phyloP scores from a whole-genome alignment of 2,329 filamentous ascomycete genomes.

The Nemania sp. region DNA sequence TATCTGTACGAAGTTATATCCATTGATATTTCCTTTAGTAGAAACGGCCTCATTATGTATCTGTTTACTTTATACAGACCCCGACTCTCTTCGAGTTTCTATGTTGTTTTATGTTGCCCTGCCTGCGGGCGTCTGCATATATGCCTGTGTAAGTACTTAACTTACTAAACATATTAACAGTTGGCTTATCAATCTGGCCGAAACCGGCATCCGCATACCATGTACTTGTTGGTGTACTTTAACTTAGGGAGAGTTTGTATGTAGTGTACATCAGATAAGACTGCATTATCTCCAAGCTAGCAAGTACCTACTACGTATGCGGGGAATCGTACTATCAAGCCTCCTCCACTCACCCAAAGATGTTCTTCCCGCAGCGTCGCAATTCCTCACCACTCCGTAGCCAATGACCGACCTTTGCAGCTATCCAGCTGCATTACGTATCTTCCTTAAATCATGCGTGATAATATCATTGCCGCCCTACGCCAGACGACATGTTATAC shows the following conservation, averaged over 20 bases:
- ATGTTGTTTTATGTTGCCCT: too few relatives aligned
- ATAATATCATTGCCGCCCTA: neutral
- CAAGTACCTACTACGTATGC: neutral
- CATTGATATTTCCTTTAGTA: too few relatives aligned
- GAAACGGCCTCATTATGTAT: too few relatives aligned
- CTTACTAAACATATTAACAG: neutral
- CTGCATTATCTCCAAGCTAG: neutral
- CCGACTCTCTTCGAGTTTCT: too few relatives aligned
- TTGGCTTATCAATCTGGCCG: constrained; percentile 18
- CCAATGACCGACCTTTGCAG: too few relatives aligned
- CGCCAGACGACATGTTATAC: neutral
- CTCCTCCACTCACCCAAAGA: neutral
- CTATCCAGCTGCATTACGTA: neutral
- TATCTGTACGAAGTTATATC: too few relatives aligned
- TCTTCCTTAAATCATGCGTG: too few relatives aligned
- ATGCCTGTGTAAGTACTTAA: too few relatives aligned
- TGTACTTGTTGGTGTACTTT: neutral
- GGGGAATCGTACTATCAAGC: constrained; percentile 3
- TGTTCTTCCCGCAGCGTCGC: constrained; percentile 10
- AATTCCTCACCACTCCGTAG: too few relatives aligned
- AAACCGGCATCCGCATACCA: neutral
- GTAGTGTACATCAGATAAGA: neutral
- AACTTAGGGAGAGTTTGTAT: too few relatives aligned
- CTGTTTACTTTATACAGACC: too few relatives aligned
- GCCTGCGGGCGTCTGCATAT: too few relatives aligned